Base-by-base conservation (phyloP, 768 basidiomycete species). In the Lenzites betulinus region DNA sequence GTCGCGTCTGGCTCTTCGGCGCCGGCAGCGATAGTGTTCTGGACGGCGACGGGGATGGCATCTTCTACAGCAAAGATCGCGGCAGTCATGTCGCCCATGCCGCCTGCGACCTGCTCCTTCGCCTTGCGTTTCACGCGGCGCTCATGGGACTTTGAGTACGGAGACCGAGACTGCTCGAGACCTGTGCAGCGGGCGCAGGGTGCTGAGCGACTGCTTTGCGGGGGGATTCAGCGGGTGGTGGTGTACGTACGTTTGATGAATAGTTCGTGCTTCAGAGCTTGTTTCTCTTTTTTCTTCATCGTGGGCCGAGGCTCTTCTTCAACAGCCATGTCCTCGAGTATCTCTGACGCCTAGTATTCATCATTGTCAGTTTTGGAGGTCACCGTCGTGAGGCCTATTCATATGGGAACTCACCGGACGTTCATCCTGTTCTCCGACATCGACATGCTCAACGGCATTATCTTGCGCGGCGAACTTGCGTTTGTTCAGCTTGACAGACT, bases 101-200 rank as follows among this genome's bases (percentile, higher is more conserved):
- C 74, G 41, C 75, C 70, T n/a, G 66, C 73, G 42, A 76, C 69
- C 59, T 74, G 65, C 48, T 76, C 74, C 36, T 80, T 85, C 50
- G 81, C 84, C 68, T 84, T 90, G 65, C 84, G 84, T 69, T 90
- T 91, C 68, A 87, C 67, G 30, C 90, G 84, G 23, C 89, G 83
- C 44, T 74, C 76, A 68, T 92, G 90, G 20, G 85, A 87, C 72
- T 86, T 92, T 0, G 90, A 92, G 68, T 88, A 85, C 20, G 84
- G 84, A 0, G 78, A 74, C 39, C 72, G 74, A 7, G 78, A 76
- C 3, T 77, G 72, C 59, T 80, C 83, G 46, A 92, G 72, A 7
- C 77, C 84, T 86, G 58, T 35, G 44, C 16, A 22, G 15, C 13
- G 18, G 35, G 12, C 5, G 38, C n/a, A 50, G 49, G 25, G 26